Conservation (phyloP, 2,329 filamentous ascomycete species). For the Colletotrichum coccodes region DNA sequence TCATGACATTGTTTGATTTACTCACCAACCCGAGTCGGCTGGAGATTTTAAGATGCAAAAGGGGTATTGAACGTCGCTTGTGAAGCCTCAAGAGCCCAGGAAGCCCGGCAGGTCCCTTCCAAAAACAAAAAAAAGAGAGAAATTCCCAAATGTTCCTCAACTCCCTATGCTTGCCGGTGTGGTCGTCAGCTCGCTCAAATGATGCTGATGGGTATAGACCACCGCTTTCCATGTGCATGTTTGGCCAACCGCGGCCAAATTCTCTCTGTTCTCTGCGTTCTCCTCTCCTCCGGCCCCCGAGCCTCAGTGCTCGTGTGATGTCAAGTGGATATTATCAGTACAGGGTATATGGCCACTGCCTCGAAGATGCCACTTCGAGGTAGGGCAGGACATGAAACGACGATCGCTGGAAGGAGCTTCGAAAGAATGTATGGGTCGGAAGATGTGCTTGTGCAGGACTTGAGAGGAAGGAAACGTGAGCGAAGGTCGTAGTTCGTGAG, state of each 20-base stretch:
- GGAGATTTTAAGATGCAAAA: conserved; percentile 23
- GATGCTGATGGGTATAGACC: conserved; percentile 33
- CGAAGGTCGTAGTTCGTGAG: conserved; percentile 20
- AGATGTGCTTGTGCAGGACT: conserved; percentile 16
- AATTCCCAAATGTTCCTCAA: conserved; percentile 15
- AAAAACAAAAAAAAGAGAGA: conserved; percentile 1
- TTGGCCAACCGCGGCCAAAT: conserved; percentile 10
- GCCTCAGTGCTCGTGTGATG: conserved; percentile 20
- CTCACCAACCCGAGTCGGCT: conserved; percentile 11
- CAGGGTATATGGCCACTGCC: conserved; percentile 24
- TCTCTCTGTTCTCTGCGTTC: background rate
- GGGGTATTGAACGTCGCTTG: conserved; percentile 29
- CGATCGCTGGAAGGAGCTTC: conserved; percentile 1
- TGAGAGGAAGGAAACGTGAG: conserved; percentile 24
- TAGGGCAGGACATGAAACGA: background rate
- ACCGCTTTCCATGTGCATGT: conserved; percentile 25
- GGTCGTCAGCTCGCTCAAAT: conserved; percentile 32
- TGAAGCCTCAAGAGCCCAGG: conserved; percentile 5
- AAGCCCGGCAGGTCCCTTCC: conserved; percentile 9
- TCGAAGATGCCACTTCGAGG: conserved; percentile 3
- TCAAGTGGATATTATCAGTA: conserved; percentile 25
- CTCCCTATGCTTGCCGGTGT: conserved; percentile 18
- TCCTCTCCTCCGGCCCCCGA: conserved; percentile 5
- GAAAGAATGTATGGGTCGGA: conserved; percentile 15
- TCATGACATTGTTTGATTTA: conserved; percentile 5